A percentile compares a stretch with the other conserved stretches of the same genome.
These are phyloP conservation scores for Circinella minor DNA, from an alignment of 371 early-diverging fungal species.

Conservation along the genomic window DNA sequence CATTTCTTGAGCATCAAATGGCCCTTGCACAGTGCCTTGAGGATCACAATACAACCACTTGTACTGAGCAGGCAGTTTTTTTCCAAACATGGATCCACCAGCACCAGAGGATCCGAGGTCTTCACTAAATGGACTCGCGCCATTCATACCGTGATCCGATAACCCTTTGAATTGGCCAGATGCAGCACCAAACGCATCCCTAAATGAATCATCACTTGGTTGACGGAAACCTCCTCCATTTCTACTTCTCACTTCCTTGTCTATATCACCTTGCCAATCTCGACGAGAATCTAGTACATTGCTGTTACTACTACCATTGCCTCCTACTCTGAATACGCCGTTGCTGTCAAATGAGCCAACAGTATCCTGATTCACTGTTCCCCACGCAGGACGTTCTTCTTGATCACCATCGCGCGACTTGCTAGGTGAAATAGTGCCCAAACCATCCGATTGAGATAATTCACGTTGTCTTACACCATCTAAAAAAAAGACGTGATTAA, in stretches of 20 bases:
- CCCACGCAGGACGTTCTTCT: conserved; percentile 32
- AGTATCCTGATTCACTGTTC: conserved; percentile 32
- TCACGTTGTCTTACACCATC: conserved; percentile 23
- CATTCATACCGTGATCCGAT: conserved; percentile 7
- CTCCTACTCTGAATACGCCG: conserved; percentile 69
- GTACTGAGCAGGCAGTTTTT: conserved; percentile 9
- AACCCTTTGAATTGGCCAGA: not conserved
- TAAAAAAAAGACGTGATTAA: not conserved
- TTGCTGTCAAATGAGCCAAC: conserved; percentile 65
- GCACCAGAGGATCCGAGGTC: not conserved
- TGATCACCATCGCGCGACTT: conserved; percentile 25
- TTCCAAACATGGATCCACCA: not conserved
- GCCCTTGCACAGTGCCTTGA: conserved; percentile 78
- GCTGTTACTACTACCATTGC: conserved; percentile 34
- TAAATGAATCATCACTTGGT: conserved; percentile 18
- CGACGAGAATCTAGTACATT: conserved; percentile 10
- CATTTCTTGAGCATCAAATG: conserved; percentile 83
- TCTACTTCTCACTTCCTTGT: not conserved
- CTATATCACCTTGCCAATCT: conserved; percentile 23
- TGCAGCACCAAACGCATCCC: conserved; percentile 10
- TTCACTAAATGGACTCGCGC: not conserved
- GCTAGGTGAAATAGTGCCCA: conserved; percentile 14
- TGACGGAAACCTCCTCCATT: conserved; percentile 18
- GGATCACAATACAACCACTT: conserved; percentile 85
- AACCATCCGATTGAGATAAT: conserved; percentile 25